A percentile compares a stretch with the other conserved stretches of the same genome.
Evolutionary conservation across 139 green algal species (phyloP).

Genomic region (Auxenochlorella pyrenoidosa): DNA sequence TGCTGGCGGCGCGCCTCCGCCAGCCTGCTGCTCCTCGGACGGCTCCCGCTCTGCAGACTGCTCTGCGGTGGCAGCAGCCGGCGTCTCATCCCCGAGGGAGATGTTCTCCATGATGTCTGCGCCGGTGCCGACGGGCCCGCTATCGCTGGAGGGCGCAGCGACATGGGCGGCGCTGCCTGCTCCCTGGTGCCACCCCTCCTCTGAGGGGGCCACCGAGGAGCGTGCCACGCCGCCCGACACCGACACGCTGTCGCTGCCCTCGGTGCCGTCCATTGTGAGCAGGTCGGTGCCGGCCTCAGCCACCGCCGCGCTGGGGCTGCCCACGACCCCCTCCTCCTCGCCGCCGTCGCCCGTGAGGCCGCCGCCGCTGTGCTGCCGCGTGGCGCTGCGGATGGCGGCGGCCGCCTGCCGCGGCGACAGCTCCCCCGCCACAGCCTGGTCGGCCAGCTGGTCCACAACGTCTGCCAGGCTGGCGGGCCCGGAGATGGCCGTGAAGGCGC

Average conservation of each 20-base stretch:
- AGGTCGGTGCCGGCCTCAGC: neutral
- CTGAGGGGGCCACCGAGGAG: neutral
- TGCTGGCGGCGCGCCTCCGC: neutral
- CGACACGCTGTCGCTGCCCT: constrained; percentile 4
- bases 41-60: neutral
- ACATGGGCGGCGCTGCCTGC: neutral
- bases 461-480: constrained; percentile 15
- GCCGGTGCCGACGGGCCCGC: neutral
- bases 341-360: neutral
- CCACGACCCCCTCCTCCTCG: neutral
- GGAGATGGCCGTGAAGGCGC: constrained; percentile 14
- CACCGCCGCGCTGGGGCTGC: neutral
- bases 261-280: neutral
- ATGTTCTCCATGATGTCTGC: constrained; percentile 3
- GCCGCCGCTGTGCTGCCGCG: neutral
- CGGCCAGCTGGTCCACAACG: constrained; percentile 16
- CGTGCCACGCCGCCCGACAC: neutral
- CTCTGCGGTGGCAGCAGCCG: neutral
- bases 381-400: constrained; percentile 31
- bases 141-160: neutral
- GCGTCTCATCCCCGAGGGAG: neutral
- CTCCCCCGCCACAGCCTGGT: constrained; percentile 16
- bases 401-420: constrained; percentile 21
- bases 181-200: neutral
- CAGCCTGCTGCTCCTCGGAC: neutral